Base-by-base conservation (phyloP, 2,329 filamentous ascomycete species). In the Harringtonia aguacate region DNA sequence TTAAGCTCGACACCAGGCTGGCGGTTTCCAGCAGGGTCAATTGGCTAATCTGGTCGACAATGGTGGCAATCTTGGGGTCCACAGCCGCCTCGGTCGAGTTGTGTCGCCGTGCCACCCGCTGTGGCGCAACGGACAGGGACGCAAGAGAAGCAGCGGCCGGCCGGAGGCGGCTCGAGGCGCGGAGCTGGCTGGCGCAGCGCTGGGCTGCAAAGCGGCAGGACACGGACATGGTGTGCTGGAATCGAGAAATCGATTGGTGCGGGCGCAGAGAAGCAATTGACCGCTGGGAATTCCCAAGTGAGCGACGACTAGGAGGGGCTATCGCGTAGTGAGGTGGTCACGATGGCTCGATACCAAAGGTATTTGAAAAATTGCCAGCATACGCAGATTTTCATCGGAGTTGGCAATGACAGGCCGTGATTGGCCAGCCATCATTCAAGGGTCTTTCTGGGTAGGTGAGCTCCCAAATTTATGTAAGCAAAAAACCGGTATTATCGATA, bases 41-140 rank as follows among this genome's bases (percentile, higher is more conserved):
- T 77, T 92, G 82, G 69, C 90, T 94, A 66, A 99, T 98, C 69
- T 98, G 89, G 64, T 98, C 89, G 59, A 99, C 92, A 60, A 99
- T 98, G 48, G 77, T 79, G 56, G 81, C 67, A 58, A 99, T 95
- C 77, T 98, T 98, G 51, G 92, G 88, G 68, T 86, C 94, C 50
- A 71, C 66, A 45, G 78, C 79, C 44, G 78, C 79, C 57, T 89
- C 84, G 56, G 87, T 89, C 50, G 87, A 90, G 67, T 92, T 85
- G 84, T 86, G 89, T 77, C 92, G 80, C 68, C 84, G 79, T 61
- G 78, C 61, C 53, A 64, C 66, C 59, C 68, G 69, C 56, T 62
- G 72, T 63, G 68, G 68, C 44, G 69, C 44, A 24, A 35, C 28
- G 6, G 35, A 12, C 17, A 39, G 22, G 4, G 21, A 9, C 6